These are phyloP conservation scores for Beauveria sp. DNA, from an alignment of 2,329 filamentous ascomycete species.

Conservation along the genomic window DNA sequence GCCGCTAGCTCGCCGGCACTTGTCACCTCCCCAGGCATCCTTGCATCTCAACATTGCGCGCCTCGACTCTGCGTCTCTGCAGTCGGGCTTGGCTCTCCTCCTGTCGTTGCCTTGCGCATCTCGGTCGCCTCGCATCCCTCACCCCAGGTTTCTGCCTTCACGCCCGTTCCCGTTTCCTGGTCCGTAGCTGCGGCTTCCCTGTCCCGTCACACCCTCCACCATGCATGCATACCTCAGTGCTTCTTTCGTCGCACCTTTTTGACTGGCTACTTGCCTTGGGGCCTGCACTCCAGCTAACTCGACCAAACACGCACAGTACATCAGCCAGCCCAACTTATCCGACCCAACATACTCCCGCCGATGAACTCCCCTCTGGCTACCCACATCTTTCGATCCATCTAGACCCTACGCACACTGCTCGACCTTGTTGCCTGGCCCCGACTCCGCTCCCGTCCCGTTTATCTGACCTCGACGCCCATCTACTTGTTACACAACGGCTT, in stretches of 20 bases:
- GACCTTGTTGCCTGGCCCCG: background rate
- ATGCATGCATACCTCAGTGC: conserved; percentile 8
- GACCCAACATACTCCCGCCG: background rate
- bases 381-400: conserved; percentile 9
- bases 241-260: background rate
- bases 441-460: conserved; percentile 3
- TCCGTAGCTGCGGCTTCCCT: conserved; percentile 4
- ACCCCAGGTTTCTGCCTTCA: background rate
- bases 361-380: background rate
- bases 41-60: conserved; percentile 1
- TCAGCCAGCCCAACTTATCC: background rate
- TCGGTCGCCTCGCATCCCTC: background rate
- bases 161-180: conserved; percentile 1
- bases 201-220: conserved; percentile 3
- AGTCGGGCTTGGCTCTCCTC: background rate
- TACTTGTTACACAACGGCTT: background rate
- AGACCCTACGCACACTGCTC: background rate
- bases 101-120: background rate
- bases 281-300: conserved; percentile 8
- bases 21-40: background rate
- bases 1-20: background rate
- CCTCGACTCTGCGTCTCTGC: background rate
- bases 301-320: background rate
- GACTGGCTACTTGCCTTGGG: background rate
- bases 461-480: conserved; percentile 2